phyloP scores from a whole-genome alignment of 2,329 filamentous ascomycete species.

The Exophiala xenobiotica region DNA sequence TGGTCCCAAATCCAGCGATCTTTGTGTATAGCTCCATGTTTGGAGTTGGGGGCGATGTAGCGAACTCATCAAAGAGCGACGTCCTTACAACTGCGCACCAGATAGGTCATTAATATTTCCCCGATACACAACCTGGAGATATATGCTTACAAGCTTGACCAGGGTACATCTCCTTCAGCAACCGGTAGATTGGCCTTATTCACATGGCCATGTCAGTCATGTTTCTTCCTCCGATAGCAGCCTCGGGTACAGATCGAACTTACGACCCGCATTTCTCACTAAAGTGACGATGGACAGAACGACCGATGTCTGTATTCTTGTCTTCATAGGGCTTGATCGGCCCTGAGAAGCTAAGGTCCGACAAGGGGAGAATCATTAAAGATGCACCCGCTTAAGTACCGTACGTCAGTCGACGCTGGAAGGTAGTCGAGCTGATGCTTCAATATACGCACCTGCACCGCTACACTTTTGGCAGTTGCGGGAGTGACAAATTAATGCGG shows the following conservation, averaged over 20 bases:
- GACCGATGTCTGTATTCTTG: constrained; percentile 4
- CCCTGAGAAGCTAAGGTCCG: not conserved
- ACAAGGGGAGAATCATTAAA: not conserved
- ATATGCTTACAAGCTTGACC: not conserved
- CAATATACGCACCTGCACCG: constrained; percentile 4
- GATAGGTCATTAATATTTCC: not conserved
- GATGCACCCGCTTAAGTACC: not conserved
- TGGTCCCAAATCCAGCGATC: constrained; percentile 6
- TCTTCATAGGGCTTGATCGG: constrained; percentile 3
- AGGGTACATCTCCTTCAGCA: constrained; percentile 2
- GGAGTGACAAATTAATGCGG: not conserved
- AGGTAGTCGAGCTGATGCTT: too few relatives aligned
- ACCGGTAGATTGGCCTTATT: not conserved
- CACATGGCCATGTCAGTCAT: not conserved
- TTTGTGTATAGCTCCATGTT: not conserved
- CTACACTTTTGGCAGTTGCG: constrained; percentile 5
- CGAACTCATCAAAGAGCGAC: constrained; percentile 5
- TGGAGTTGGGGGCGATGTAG: not conserved
- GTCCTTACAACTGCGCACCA: not conserved
- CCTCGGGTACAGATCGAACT: too few relatives aligned
- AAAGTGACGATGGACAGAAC: constrained; percentile 3
- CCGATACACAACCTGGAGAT: not conserved
- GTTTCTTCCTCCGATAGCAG: too few relatives aligned
- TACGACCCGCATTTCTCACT: constrained; percentile 2
- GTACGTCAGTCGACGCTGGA: too few relatives aligned